phyloP scores from a whole-genome alignment of 2,329 filamentous ascomycete species.

The Aspergillus latus region DNA sequence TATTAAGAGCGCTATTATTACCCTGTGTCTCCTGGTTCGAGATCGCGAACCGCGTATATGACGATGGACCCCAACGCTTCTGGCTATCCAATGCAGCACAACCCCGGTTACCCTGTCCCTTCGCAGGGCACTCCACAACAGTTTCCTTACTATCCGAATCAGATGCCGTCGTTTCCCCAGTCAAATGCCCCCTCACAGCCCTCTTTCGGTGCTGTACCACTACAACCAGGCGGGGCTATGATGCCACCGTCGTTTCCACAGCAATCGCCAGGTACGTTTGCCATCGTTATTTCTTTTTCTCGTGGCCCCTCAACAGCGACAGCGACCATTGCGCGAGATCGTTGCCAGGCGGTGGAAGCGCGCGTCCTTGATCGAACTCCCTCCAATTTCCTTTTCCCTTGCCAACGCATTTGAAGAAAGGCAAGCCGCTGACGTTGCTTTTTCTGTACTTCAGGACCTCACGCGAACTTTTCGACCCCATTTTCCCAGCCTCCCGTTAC shows the following conservation, averaged over 20 bases:
- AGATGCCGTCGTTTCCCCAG: constrained; percentile 34
- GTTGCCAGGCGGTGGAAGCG: neutral
- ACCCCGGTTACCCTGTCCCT: constrained; percentile 36
- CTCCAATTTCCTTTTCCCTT: too few species aligned
- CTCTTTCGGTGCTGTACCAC: constrained; percentile 36
- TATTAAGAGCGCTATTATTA: constrained; percentile 11
- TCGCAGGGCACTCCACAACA: constrained; percentile 33
- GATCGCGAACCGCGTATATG: constrained; percentile 1
- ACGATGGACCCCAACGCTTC: constrained; percentile 34
- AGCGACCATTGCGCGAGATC: neutral
- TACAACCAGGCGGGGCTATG: constrained; percentile 41
- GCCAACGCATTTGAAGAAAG: neutral
- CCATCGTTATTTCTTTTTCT: constrained; percentile 12
- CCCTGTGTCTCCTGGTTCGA: constrained; percentile 5
- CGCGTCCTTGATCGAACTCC: neutral
- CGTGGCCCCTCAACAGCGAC: neutral
- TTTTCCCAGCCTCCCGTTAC: constrained; percentile 35
- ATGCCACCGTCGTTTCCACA: constrained; percentile 39
- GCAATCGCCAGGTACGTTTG: constrained; percentile 36
- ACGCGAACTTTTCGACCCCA: constrained; percentile 37
- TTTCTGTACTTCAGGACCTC: constrained; percentile 31
- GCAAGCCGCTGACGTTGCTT: constrained; percentile 23
- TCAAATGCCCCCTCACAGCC: constrained; percentile 35
- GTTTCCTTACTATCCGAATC: constrained; percentile 39
- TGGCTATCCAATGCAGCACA: constrained; percentile 28